Base-by-base conservation (phyloP, 2,329 filamentous ascomycete genomes). In the Apiospora rasikravindrae region DNA sequence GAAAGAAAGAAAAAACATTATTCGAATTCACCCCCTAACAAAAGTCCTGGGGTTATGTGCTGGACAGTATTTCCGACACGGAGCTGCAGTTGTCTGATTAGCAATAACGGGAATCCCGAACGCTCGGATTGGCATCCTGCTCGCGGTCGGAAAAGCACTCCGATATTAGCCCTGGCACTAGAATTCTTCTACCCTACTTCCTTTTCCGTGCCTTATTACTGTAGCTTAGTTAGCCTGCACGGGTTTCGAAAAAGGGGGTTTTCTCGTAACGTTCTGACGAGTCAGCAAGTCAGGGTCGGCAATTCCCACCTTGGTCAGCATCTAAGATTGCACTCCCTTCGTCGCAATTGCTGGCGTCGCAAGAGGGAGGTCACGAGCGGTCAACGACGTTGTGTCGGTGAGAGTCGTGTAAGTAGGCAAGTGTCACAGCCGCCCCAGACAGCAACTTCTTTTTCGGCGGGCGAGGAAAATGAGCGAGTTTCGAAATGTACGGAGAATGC, bases 81-180 rank as follows among this genome's bases (percentile, higher is more conserved):
- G 45, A 49, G 29, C 53, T 33, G 29, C 29, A 53, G 11, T 61
- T 61, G 29, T 37, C 53, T 37, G 19, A 61, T 61, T 61, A 61
- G 53, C 53, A 61, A 61, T 61, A 61, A 61, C 53, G 53, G 53
- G 33, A 10, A 22, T 61, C 33, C 53, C 53, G 53, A 61, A 37
- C 33, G 53, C 29, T 61, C 53, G 53, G 53, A 5, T 61, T 37
- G 29, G 29, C 53, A 61, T 61, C 7, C 33, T 19, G 29, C 53
- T 61, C 53, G 22, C 26, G 8, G 53, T 61, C 53, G 53, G 53
- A 33, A 61, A 61, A 61, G 53, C 53, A 22, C 53, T 61, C 53
- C 53, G 53, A 61, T 61, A 33, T 37, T 61, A 61, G 53, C 29
- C 53, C 29, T 61, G 53, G 29, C 53, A 37, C 53, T 61, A 61